Evolutionary conservation across 345 rosid species (phyloP), one percentile per base, ranked within the genome.

Genomic region (Populus tremula): DNA sequence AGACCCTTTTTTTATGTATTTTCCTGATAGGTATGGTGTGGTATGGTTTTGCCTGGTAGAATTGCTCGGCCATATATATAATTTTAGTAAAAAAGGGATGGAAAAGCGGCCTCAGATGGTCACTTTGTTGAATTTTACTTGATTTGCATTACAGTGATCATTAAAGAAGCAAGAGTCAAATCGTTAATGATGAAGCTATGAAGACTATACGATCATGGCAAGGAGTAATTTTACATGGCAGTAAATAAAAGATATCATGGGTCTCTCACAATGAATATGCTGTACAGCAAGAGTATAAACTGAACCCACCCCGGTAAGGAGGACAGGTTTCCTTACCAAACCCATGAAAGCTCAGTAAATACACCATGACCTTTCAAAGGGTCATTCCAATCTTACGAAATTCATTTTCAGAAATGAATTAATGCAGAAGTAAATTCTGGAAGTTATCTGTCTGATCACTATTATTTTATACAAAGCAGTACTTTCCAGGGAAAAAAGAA

Each of bases 401-500:
- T 74, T 79, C 66, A 74, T 36, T 69, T 79, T 59, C 23, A 73
- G 74, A 63, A 68, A 67, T 74, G 66, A 77, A 69, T 82, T 45
- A 45, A 45, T 45, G 66, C 76, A 21, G 79, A 39, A 78, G 84
- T 83, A 78, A 83, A 80, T 83, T 81, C 47, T 17, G 85, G 85
- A 50, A 59, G 87, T 45, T 82, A 82, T 73, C 81, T 73, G 83
- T 85, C 87, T 63, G 81, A 75, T 87, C 85, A 77, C 36, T 80
- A 71, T 73, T 75, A 77, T 78, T 78, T 83, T 50, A 73, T 61
- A 62, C 59, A 11, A 41, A 36, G 2, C 76, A 41, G 53, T 27
- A 38, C 35, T 41, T 61, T 17, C 2, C 31, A 14, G 23, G 10
- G 38, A 1, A 31, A 31, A 31, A 45, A 45, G 17, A 45, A 13